Evolutionary conservation across 192 early-diverging fungal species (phyloP), one percentile per base, ranked within the genome.

Genomic region (Entomortierella beljakovae): DNA sequence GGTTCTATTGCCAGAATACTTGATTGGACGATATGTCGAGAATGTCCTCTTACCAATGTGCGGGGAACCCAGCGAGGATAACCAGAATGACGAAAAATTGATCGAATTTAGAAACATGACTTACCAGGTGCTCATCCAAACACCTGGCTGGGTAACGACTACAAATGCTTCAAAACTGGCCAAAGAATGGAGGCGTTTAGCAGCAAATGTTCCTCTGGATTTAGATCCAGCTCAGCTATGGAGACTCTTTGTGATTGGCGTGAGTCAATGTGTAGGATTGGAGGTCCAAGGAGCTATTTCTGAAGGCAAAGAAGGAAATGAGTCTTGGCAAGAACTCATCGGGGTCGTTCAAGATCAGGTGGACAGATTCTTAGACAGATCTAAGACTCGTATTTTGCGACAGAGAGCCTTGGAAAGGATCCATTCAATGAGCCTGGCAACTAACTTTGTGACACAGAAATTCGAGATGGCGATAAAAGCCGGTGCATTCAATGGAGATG

Each of bases 11-110:
- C 75, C 75, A 34, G 50, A 61, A 13, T 31, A 23, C 6, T 28
- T 64, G 28, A 33, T 70, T 50, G 25, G 60, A 25, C 75, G 75
- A 13, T 79, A 79, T 38, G 57, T 79, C 25, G 68, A 70, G 2
- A 61, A 70, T 13, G 37, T 69, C 8, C 22, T 79, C 32, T 26
- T 65, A 6, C 75, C 75, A 20, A 61, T 79, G 61, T 57, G n/a
- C 29, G 56, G 22, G 20, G 38, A 28, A 7, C 75, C 61, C 22
- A 34, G 25, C 2, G 67, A 49, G 9, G 61, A 65, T 2, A 51
- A 48, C 11, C 50, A n/a, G 13, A 57, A 25, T 0, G 68, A 79
- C 22, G 28, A 64, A 8, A 62, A 79, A 46, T 32, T 79, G 49
- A 22, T 65, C 15, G 66, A 79, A 31, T 35, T 79, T 28, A 35